phyloP scores from a whole-genome alignment of 208 protist genomes.

The Acanthamoeba castellanii region DNA sequence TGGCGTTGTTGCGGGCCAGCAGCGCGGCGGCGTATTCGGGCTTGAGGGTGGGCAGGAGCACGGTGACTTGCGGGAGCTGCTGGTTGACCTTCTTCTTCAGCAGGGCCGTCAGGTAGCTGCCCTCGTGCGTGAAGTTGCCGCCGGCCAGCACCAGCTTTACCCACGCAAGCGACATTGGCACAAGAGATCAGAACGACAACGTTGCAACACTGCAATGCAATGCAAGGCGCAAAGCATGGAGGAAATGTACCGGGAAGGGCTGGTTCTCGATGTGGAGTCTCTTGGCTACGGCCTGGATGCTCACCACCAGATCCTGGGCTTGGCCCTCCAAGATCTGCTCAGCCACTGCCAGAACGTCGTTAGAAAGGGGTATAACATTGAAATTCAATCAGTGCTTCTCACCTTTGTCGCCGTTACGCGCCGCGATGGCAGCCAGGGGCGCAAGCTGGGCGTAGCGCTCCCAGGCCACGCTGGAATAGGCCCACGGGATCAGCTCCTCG shows the following conservation, averaged over 20 bases:
- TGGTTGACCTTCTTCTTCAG: neutral
- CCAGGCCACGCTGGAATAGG: slow-evolving; percentile 18
- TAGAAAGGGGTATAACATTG: too few relatives aligned
- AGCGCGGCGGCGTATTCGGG: slow-evolving; percentile 7
- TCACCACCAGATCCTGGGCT: neutral
- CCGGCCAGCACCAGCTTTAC: neutral
- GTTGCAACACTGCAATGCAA: too few relatives aligned
- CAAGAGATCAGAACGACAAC: too few relatives aligned
- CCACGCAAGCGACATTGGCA: neutral
- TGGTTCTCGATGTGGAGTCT: neutral
- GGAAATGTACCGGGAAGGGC: slow-evolving; percentile 6
- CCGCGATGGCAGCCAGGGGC: neutral
- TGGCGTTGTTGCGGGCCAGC: neutral
- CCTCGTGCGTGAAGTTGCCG: slow-evolving; percentile 54
- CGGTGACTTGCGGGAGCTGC: neutral
- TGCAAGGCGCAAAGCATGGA: too few relatives aligned
- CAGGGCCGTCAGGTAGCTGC: neutral
- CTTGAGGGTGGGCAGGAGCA: neutral
- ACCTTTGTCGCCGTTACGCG: neutral
- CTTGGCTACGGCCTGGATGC: neutral
- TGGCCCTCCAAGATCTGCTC: slow-evolving; percentile 1
- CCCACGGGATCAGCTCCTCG: slow-evolving; percentile 45
- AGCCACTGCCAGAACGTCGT: neutral
- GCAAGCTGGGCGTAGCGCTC: slow-evolving; percentile 29
- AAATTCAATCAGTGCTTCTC: too few relatives aligned